These are phyloP conservation scores for Hericium coralloides DNA, from an alignment of 768 basidiomycete genomes.

Conservation along the genomic window DNA sequence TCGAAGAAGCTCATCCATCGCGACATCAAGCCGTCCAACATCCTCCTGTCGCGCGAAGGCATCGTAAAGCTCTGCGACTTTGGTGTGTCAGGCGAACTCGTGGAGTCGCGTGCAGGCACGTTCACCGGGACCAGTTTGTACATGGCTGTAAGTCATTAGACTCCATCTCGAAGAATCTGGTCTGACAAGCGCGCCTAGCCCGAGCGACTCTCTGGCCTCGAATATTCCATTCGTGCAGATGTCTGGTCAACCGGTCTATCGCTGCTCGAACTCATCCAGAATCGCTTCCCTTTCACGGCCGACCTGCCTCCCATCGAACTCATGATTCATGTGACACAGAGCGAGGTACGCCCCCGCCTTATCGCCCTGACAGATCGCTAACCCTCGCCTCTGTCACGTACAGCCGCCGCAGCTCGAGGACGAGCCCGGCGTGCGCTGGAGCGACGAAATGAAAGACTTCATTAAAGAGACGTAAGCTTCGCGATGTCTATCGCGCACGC, in stretches of 20 bases:
- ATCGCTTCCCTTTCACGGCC: constrained; percentile 90
- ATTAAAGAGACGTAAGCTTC: constrained; percentile 68
- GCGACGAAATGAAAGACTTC: constrained; percentile 85
- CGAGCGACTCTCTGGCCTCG: constrained; percentile 86
- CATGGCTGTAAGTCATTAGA: constrained; percentile 77
- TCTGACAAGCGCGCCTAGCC: constrained; percentile 42
- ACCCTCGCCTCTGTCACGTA: constrained; percentile 8
- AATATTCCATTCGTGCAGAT: constrained; percentile 92
- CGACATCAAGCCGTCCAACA: constrained; percentile 91
- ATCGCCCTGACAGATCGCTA: constrained; percentile 2
- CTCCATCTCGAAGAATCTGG: constrained; percentile 3
- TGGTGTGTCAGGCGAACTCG: constrained; percentile 93
- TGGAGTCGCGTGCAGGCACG: constrained; percentile 85
- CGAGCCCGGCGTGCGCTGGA: constrained; percentile 60
- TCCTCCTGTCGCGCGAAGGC: constrained; percentile 83
- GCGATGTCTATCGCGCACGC: too few species aligned
- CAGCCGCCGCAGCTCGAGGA: constrained; percentile 81
- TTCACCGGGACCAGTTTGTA: constrained; percentile 98
- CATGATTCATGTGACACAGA: constrained; percentile 79
- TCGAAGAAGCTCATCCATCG: constrained; percentile 89
- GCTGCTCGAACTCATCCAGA: constrained; percentile 87
- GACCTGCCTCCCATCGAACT: constrained; percentile 93
- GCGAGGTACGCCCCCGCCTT: constrained; percentile 43
- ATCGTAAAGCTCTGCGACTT: constrained; percentile 92
- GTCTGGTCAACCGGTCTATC: constrained; percentile 98